Evolutionary conservation across 371 early-diverging fungal genomes (phyloP), one percentile per base, ranked within the genome.

Genomic region (Lichtheimia ornata): DNA sequence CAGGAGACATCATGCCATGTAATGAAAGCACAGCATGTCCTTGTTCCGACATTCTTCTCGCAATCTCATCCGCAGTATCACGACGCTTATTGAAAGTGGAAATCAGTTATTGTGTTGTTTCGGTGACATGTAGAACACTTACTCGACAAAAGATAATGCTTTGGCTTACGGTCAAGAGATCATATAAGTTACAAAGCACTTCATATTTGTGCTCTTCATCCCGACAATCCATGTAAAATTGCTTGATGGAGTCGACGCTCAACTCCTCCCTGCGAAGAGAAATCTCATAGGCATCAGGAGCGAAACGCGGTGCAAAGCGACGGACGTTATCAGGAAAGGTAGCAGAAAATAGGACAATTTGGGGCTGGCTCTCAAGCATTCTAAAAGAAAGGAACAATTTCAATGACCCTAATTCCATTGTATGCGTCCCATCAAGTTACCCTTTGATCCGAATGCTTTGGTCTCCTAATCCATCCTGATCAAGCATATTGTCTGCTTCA

Each of bases 271-370:
- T 83, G 62, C 91, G 87, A 58, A 98, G 84, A 0, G 84, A 84
- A 60, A 98, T 92, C 74, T 90, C 86, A 71, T 95, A 91, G 17
- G 97, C 93, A 30, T 89, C 71, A 12, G 95, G 94, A 0, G 92
- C 92, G 68, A 95, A 89, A 28, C 82, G 75, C 42, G 76, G 62
- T 4, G 98, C 95, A 66, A 94, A 96, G 17, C 64, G 51, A 18
- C 91, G 86, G 27, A 98, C 91, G 15, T 84, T 70, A 5, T 88
- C 88, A 2, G 94, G 88, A 82, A 94, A 99, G 2, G 99, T 99
- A 15, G 99, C 99, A n/a, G 97, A 97, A 73, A 99, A 99, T 47
- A 98, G 81, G 7, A 96, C 87, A 53, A 94, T 80, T 72, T 98
- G 98, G 64, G 88, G 84, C 9, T 65, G 70, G 50, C 65, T 80